Conservation (phyloP, 2,329 filamentous ascomycete species). For the Aspergillus piperis region DNA sequence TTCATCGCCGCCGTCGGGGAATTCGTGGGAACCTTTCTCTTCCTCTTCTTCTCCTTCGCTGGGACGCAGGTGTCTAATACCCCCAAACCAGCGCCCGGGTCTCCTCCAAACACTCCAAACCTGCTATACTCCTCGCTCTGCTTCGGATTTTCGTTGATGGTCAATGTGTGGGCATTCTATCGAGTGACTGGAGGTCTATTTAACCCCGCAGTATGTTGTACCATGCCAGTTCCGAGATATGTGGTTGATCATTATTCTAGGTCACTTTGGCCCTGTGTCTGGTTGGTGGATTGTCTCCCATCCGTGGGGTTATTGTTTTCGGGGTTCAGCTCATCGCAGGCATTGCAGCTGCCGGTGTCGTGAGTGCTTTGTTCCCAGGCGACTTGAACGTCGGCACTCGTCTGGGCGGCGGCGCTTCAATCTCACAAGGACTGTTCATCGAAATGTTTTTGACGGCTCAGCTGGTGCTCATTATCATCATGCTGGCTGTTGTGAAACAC, state of each 20-base stretch:
- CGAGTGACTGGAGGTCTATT: constrained; percentile 55
- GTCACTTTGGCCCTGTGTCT: constrained; percentile 63
- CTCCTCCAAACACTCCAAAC: constrained; percentile 36
- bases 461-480: constrained; percentile 65
- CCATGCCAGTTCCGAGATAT: neutral
- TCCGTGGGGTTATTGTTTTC: constrained; percentile 56
- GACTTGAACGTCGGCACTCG: constrained; percentile 58
- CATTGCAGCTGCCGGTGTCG: constrained; percentile 61
- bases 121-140: constrained; percentile 47
- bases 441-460: constrained; percentile 67
- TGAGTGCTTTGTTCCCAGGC: constrained; percentile 61
- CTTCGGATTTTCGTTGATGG: constrained; percentile 51
- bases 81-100: constrained; percentile 33
- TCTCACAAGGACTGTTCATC: constrained; percentile 64
- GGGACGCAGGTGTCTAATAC: constrained; percentile 50
- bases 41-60: constrained; percentile 52
- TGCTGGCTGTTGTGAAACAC: constrained; percentile 74
- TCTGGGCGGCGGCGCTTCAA: constrained; percentile 54
- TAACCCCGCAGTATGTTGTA: constrained; percentile 48
- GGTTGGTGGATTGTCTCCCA: constrained; percentile 57
- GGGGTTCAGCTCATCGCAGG: constrained; percentile 60
- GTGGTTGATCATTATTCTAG: constrained; percentile 23
- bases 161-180: constrained; percentile 59
- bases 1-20: constrained; percentile 52
- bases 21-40: constrained; percentile 55